Conservation (phyloP, 495 filamentous ascomycete genomes). For the Terfezia claveryi region DNA sequence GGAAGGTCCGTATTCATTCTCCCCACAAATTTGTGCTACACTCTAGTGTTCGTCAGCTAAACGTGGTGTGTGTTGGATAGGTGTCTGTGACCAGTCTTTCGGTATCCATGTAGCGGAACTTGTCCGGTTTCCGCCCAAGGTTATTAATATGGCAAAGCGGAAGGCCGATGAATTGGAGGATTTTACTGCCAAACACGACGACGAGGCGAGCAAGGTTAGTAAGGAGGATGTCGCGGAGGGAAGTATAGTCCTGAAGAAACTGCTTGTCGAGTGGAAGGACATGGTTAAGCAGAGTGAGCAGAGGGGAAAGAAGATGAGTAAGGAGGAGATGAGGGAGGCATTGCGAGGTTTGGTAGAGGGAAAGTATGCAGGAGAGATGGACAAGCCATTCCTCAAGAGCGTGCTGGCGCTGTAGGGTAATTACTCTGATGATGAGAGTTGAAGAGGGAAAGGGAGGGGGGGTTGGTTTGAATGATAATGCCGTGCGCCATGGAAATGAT, state of each 20-base stretch:
- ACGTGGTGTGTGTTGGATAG: neutral
- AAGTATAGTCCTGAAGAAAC: slow-evolving; percentile 62
- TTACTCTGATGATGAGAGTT: neutral
- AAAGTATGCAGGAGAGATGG: slow-evolving; percentile 32
- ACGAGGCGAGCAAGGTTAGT: slow-evolving; percentile 28
- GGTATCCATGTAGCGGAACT: slow-evolving; percentile 97
- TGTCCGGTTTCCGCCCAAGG: slow-evolving; percentile 91
- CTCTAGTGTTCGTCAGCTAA: neutral
- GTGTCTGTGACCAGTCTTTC: slow-evolving; percentile 90
- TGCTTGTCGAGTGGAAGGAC: slow-evolving; percentile 72
- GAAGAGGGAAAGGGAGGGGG: neutral
- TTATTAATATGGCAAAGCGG: slow-evolving; percentile 93
- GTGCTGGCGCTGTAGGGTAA: slow-evolving; percentile 46
- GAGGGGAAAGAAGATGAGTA: slow-evolving; percentile 31
- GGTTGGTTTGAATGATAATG: neutral
- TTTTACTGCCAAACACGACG: slow-evolving; percentile 55
- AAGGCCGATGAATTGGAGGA: slow-evolving; percentile 97
- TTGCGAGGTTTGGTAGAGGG: slow-evolving; percentile 58
- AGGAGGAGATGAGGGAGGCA: slow-evolving; percentile 53
- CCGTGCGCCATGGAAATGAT: no score
- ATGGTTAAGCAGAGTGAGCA: slow-evolving; percentile 37
- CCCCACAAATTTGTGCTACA: neutral
- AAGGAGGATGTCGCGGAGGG: slow-evolving; percentile 82
- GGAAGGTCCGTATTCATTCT: slow-evolving; percentile 27
- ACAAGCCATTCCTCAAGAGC: slow-evolving; percentile 67